These are phyloP conservation scores for Plasmodium ovale DNA, from an alignment of 169 alveolate genomes.

Conservation along the genomic window DNA sequence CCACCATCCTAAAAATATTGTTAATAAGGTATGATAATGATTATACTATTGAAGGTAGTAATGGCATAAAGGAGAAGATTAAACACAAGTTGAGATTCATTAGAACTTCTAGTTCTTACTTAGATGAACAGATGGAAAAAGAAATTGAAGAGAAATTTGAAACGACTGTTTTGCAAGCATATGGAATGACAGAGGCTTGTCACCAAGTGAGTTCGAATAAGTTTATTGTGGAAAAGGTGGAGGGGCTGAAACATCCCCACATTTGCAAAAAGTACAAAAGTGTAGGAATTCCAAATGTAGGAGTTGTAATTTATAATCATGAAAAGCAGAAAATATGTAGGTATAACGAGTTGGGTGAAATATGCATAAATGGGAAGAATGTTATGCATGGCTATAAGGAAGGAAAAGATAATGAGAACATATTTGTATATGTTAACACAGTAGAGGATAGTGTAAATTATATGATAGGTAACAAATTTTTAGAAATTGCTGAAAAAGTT, in stretches of 20 bases:
- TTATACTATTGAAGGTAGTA: constrained; percentile 20
- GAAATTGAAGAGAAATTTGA: constrained; percentile 64
- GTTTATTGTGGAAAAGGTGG: neutral
- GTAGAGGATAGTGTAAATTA: constrained; percentile 18
- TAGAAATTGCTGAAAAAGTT: constrained; percentile 13
- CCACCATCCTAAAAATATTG: constrained; percentile 63
- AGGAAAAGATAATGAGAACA: constrained; percentile 54
- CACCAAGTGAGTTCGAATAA: constrained; percentile 72
- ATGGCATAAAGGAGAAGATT: constrained; percentile 1
- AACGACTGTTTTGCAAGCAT: constrained; percentile 53
- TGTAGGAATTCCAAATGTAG: constrained; percentile 75
- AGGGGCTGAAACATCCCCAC: neutral
- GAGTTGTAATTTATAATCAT: constrained; percentile 52
- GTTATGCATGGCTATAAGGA: constrained; percentile 69
- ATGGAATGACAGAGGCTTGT: constrained; percentile 77
- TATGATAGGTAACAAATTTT: constrained; percentile 35
- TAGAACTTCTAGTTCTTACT: constrained; percentile 60
- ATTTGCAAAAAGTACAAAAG: constrained; percentile 56
- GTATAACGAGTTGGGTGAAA: constrained; percentile 61
- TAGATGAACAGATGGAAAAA: constrained; percentile 58
- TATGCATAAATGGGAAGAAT: constrained; percentile 62
- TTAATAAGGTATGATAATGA: constrained; percentile 48
- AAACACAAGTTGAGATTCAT: constrained; percentile 59
- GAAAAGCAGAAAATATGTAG: constrained; percentile 44
- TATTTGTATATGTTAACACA: constrained; percentile 52